Evolutionary conservation across 179 eudicot genomes (phyloP).

Genomic region (Silene noctiflora): DNA sequence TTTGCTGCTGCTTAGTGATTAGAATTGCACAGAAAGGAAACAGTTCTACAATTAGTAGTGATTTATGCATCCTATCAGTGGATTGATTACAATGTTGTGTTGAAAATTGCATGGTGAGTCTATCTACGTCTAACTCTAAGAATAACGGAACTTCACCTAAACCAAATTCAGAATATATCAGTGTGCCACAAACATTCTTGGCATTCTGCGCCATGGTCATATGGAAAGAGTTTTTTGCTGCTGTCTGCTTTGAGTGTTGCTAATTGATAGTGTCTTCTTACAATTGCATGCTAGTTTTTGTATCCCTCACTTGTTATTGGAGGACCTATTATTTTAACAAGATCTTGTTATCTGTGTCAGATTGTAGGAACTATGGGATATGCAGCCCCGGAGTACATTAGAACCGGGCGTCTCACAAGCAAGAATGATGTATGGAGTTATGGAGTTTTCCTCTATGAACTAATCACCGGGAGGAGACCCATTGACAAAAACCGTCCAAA

Average conservation of each 20-base stretch:
- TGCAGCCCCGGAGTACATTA: constrained; percentile 91
- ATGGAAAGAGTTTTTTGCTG: background rate
- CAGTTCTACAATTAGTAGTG: background rate
- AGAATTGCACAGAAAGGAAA: background rate
- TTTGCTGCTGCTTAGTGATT: background rate
- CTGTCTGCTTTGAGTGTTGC: background rate
- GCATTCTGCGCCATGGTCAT: background rate
- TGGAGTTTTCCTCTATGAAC: constrained; percentile 89
- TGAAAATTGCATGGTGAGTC: background rate
- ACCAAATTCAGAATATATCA: background rate
- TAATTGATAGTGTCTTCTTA: background rate
- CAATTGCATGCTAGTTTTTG: background rate
- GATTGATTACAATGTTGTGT: background rate
- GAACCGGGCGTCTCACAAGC: constrained; percentile 79
- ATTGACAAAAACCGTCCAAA: constrained; percentile 77
- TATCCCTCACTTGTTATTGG: background rate
- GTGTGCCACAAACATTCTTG: background rate
- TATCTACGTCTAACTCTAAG: background rate
- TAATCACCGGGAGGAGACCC: constrained; percentile 84
- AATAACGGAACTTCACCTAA: background rate
- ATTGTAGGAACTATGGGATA: constrained; percentile 92
- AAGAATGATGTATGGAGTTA: constrained; percentile 91
- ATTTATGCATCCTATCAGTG: background rate
- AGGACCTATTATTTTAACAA: background rate
- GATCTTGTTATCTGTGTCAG: constrained; percentile 30